phyloP scores from a whole-genome alignment of 129 eudicot species.

The Centaurea solstitialis region DNA sequence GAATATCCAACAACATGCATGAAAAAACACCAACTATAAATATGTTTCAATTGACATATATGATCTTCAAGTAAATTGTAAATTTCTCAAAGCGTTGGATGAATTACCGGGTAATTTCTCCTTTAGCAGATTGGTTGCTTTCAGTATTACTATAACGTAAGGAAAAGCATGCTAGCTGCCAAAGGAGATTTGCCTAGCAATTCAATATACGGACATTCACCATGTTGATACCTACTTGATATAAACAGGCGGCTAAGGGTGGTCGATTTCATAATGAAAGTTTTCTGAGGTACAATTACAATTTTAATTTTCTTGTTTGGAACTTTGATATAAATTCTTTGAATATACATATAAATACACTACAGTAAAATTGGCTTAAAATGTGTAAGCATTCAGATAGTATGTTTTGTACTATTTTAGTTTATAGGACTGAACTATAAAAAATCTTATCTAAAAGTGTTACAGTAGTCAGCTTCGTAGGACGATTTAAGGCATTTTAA shows the following conservation, averaged over 20 bases:
- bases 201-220: background rate
- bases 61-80: no score
- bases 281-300: background rate
- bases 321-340: background rate
- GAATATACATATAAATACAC: no score
- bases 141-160: background rate
- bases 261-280: background rate
- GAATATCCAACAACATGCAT: conserved; percentile 9
- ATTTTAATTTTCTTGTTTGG: background rate
- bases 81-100: background rate
- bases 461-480: no score
- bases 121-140: background rate
- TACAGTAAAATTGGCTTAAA: no score
- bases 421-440: no score
- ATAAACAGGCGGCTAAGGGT: background rate
- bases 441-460: no score
- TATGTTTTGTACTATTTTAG: no score
- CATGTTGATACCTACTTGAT: background rate
- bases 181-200: conserved; percentile 12
- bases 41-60: background rate
- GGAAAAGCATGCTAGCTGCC: background rate
- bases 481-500: no score
- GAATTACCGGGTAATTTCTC: conserved; percentile 6
- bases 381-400: no score
- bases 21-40: background rate